A percentile compares a stretch with the other conserved stretches of the same genome.
Evolutionary conservation across 768 basidiomycete genomes (phyloP).

Genomic region (Fomitopsis pulvina): DNA sequence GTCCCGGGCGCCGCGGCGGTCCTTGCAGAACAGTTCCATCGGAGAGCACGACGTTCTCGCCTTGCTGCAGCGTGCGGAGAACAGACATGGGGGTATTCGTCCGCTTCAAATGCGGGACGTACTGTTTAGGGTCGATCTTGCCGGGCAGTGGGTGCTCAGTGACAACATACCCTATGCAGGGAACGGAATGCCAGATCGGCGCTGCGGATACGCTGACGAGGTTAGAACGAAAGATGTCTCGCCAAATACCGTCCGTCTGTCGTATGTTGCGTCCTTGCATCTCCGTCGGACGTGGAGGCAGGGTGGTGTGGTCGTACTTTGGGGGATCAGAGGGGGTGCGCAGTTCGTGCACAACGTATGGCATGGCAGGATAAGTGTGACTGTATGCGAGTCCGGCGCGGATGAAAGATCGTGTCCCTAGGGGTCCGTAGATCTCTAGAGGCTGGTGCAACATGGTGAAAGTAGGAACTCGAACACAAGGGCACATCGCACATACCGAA

Average conservation of each 20-base stretch:
- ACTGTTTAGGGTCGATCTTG: slow-evolving; percentile 65
- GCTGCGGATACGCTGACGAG: slow-evolving; percentile 64
- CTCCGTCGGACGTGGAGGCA: slow-evolving; percentile 49
- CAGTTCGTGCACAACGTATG: slow-evolving; percentile 82
- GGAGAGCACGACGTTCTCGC: slow-evolving; percentile 52
- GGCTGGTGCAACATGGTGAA: slow-evolving; percentile 31
- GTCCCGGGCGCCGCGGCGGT: slow-evolving; percentile 56
- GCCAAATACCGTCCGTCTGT: slow-evolving; percentile 57
- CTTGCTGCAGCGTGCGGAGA: slow-evolving; percentile 61
- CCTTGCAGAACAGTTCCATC: slow-evolving; percentile 72
- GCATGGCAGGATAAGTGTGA: slow-evolving; percentile 53
- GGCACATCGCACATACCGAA: slow-evolving; percentile 2
- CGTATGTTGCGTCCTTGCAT: slow-evolving; percentile 59
- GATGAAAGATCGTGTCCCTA: slow-evolving; percentile 77
- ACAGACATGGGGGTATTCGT: slow-evolving; percentile 63
- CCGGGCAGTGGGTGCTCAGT: slow-evolving; percentile 65
- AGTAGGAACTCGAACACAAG: background rate
- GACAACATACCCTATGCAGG: slow-evolving; percentile 77
- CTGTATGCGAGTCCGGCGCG: slow-evolving; percentile 64
- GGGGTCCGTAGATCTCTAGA: slow-evolving; percentile 81
- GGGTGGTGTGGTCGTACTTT: slow-evolving; percentile 38
- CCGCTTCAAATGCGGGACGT: slow-evolving; percentile 62
- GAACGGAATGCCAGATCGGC: slow-evolving; percentile 74
- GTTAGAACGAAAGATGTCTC: slow-evolving; percentile 50
- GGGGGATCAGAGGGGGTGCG: slow-evolving; percentile 55